Evolutionary conservation across 228 moss, liverwort and hornwort species (phyloP), one percentile per base, ranked within the genome.

Genomic region (Sphagnum magellanicum): DNA sequence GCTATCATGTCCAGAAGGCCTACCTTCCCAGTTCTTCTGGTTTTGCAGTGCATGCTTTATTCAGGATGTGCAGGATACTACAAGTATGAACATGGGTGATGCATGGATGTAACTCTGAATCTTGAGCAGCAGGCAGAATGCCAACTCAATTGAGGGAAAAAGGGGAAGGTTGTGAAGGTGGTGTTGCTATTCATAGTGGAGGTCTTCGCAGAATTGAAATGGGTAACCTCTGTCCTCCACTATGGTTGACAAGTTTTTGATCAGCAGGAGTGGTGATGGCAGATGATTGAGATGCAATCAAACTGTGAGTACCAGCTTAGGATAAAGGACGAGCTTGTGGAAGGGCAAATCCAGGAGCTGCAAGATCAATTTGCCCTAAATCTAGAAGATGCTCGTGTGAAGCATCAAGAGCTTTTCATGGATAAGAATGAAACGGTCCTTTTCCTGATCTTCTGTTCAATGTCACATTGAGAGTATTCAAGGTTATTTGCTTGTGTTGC

Each of bases 351-450:
- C 3, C 74, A 65, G 63, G 87, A 84, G 75, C 51, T 91, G 5
- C 76, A 81, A 51, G 79, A 82, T 47, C 69, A 72, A 48, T 89
- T 83, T 62, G 80, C 84, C 47, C 81, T 74, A 16, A 77, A 87
- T 9, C 59, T 88, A 10, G 67, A 75, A 0, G 86, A 91, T 63
- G 59, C 78, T 6, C 84, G 71, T 55, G 76, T 77, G 50, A 78
- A 79, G 52, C 78, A 86, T 16, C 80, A 91, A 50, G 32, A 72
- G 65, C 77, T 94, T 16, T 78, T 79, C 48, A 85, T 91, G 74
- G 85, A 85, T 17, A 88, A 78, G 76, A 85, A 83, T 64, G 86
- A 91, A 81, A 87, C 83, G 88, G 91, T 91, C 71, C 48, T 12
- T 74, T 69, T 32, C 32, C 32, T 32, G n/a, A 63, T 5, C 64